phyloP scores from a whole-genome alignment of 768 basidiomycete genomes.

The Termitomyces sp. region DNA sequence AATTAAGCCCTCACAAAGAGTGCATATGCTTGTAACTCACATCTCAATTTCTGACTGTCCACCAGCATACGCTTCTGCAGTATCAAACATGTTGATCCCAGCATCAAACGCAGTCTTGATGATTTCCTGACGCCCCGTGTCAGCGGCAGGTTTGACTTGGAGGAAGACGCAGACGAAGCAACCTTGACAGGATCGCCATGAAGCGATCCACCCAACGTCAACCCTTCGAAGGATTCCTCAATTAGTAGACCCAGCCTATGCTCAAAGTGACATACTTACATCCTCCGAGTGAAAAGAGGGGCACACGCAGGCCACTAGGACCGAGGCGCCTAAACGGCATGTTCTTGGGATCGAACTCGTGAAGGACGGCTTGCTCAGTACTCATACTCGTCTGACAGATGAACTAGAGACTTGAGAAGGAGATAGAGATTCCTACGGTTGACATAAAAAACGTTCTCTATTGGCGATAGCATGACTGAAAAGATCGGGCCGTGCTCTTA shows the following conservation, averaged over 20 bases:
- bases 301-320: constrained; percentile 58
- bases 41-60: constrained; percentile 76
- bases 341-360: constrained; percentile 46
- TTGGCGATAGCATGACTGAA: too few relatives aligned
- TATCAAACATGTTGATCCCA: constrained; percentile 77
- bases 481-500: background rate
- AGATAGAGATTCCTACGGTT: background rate
- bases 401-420: background rate
- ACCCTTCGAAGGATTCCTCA: constrained; percentile 23
- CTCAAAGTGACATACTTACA: constrained; percentile 30
- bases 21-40: constrained; percentile 26
- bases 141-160: background rate
- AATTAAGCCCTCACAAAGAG: background rate
- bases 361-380: constrained; percentile 9
- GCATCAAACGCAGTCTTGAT: constrained; percentile 74
- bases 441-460: background rate
- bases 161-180: constrained; percentile 1
- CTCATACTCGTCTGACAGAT: background rate
- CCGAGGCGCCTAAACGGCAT: constrained; percentile 61
- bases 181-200: constrained; percentile 71
- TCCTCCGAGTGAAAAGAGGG: constrained; percentile 66
- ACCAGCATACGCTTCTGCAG: constrained; percentile 60
- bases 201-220: constrained; percentile 64
- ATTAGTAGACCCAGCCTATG: background rate
- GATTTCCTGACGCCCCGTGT: constrained; percentile 50